Evolutionary conservation across 139 green algal genomes (phyloP).

Genomic region (Tetraselmis chui): DNA sequence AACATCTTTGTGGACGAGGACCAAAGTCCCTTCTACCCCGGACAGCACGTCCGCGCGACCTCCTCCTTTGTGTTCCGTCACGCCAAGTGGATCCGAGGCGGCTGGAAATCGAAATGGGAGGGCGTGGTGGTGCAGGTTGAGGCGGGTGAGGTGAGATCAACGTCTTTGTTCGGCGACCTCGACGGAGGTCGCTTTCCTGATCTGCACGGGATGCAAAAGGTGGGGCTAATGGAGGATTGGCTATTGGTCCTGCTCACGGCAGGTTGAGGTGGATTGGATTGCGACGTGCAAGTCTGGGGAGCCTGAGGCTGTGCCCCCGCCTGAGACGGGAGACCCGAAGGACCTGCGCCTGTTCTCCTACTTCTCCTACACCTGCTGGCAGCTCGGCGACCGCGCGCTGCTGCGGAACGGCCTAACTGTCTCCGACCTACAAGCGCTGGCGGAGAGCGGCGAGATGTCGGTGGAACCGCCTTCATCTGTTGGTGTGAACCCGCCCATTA

Average conservation of each 20-base stretch:
- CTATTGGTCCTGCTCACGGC: no score
- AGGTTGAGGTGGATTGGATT: background rate
- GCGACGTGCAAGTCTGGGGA: background rate
- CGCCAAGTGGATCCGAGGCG: conserved; percentile 22
- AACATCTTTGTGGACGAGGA: conserved; percentile 16
- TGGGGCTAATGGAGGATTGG: no score
- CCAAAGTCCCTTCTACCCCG: conserved; percentile 19
- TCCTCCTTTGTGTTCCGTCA: conserved; percentile 9
- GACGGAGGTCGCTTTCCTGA: no score
- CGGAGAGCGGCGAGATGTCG: background rate
- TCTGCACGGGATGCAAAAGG: no score
- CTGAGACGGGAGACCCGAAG: background rate
- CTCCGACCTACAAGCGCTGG: background rate
- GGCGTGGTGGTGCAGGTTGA: conserved; percentile 23
- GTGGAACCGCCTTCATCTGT: background rate
- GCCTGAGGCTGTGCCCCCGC: background rate
- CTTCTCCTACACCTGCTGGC: conserved; percentile 20
- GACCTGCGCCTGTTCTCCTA: conserved; percentile 14
- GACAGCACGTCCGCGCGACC: conserved; percentile 12
- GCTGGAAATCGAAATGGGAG: conserved; percentile 16
- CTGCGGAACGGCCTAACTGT: background rate
- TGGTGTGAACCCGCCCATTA: no score
- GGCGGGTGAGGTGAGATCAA: conserved; percentile 11
- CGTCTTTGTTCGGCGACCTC: no score
- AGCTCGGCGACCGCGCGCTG: conserved; percentile 11